phyloP scores from a whole-genome alignment of 441 rosid genomes.

The Rhodomyrtus psidioides region DNA sequence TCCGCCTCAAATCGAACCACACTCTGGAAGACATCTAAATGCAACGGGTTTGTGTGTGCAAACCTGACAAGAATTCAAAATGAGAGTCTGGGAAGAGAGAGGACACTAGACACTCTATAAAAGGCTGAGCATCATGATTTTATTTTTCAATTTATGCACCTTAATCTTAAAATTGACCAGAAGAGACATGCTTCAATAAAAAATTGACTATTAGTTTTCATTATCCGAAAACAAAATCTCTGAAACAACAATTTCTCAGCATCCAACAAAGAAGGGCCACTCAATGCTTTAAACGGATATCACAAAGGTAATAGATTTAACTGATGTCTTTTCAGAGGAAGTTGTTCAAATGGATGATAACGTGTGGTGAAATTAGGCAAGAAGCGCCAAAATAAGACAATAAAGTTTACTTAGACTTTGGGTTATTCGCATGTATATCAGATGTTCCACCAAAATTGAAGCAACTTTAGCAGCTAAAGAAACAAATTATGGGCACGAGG shows the following conservation, averaged over 20 bases:
- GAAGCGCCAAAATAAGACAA: neutral
- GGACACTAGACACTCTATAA: neutral
- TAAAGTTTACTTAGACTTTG: neutral
- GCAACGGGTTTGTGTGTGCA: slow-evolving; percentile 95
- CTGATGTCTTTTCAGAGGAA: neutral
- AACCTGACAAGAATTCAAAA: slow-evolving; percentile 53
- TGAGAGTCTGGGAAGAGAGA: neutral
- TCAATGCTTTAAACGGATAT: neutral
- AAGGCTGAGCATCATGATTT: neutral
- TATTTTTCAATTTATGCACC: neutral
- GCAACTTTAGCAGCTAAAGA: neutral
- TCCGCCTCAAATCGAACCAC: slow-evolving; percentile 87
- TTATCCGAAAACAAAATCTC: neutral
- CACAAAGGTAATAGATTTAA: neutral
- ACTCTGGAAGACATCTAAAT: slow-evolving; percentile 80
- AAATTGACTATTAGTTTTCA: neutral
- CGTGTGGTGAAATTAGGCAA: neutral
- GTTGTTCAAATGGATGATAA: neutral
- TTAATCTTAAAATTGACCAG: neutral
- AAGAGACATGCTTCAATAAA: neutral
- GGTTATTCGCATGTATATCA: neutral
- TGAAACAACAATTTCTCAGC: neutral
- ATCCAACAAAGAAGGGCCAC: neutral
- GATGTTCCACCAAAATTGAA: neutral
- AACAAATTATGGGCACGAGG: neutral